Percentiles rank a stretch among this genome's conserved stretches.
These are phyloP conservation scores for Byssochlamys sp. DNA, from an alignment of 2,329 filamentous ascomycete genomes.

Conservation along the genomic window DNA sequence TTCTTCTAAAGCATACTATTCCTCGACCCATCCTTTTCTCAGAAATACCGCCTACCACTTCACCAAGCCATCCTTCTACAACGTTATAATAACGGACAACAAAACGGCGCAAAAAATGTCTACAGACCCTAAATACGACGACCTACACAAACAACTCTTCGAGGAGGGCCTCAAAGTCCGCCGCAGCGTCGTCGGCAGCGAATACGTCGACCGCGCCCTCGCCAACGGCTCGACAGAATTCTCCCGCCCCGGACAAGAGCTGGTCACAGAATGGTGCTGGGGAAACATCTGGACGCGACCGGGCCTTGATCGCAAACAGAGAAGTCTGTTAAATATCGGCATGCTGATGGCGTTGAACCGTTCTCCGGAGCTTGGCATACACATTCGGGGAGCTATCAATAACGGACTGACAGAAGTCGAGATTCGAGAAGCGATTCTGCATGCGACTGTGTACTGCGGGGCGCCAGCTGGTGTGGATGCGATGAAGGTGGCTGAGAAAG, in stretches of 20 bases:
- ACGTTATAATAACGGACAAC: background rate
- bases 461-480: slow-evolving; percentile 47
- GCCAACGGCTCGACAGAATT: slow-evolving; percentile 51
- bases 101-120: slow-evolving; percentile 20
- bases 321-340: slow-evolving; percentile 54
- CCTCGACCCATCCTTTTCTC: no score
- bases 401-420: slow-evolving; percentile 55
- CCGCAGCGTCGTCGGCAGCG: slow-evolving; percentile 50
- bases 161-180: slow-evolving; percentile 53
- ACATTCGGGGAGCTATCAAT: slow-evolving; percentile 54
- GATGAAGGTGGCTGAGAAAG: slow-evolving; percentile 44
- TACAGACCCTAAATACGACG: slow-evolving; percentile 32
- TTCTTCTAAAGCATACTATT: no score
- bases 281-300: slow-evolving; percentile 55
- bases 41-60: background rate
- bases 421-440: slow-evolving; percentile 50
- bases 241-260: slow-evolving; percentile 50
- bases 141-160: slow-evolving; percentile 48
- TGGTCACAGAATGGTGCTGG: slow-evolving; percentile 57
- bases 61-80: background rate
- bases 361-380: slow-evolving; percentile 50
- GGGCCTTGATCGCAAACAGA: slow-evolving; percentile 51
- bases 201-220: slow-evolving; percentile 51
- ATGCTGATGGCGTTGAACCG: slow-evolving; percentile 56
- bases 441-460: slow-evolving; percentile 44